These are phyloP conservation scores for Xylariaceae sp. DNA, from an alignment of 2,329 filamentous ascomycete genomes.

Conservation along the genomic window DNA sequence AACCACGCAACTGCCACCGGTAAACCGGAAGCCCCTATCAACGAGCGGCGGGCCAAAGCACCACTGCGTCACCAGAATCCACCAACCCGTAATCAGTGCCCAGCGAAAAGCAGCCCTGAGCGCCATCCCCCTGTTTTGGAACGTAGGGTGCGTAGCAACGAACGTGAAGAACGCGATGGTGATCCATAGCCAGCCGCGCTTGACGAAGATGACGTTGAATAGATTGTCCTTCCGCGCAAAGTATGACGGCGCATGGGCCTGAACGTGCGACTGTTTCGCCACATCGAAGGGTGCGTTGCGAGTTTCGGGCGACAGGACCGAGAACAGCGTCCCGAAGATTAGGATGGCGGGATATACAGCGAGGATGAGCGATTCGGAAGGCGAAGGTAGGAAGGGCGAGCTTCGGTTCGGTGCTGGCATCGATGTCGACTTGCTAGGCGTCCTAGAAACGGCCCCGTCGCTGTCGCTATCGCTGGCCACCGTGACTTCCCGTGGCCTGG, in stretches of 20 bases:
- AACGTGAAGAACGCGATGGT: constrained; percentile 69
- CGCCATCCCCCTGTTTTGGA: constrained; percentile 34
- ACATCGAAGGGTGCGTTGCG: constrained; percentile 59
- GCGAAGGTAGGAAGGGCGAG: constrained; percentile 63
- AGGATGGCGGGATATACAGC: constrained; percentile 71
- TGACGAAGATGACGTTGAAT: constrained; percentile 91
- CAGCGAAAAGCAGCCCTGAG: constrained; percentile 63
- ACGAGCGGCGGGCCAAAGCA: constrained; percentile 89
- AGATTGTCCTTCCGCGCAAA: constrained; percentile 92
- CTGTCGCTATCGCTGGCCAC: constrained; percentile 22
- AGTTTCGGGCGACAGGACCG: constrained; percentile 66
- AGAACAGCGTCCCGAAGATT: constrained; percentile 75
- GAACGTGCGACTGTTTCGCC: constrained; percentile 57
- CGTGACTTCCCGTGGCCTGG: constrained; percentile 14
- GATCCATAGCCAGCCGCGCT: constrained; percentile 91
- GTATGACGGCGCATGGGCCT: constrained; percentile 62
- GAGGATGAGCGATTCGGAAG: constrained; percentile 60
- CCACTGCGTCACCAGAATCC: constrained; percentile 92
- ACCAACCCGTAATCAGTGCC: constrained; percentile 65
- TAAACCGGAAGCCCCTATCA: constrained; percentile 82
- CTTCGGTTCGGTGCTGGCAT: constrained; percentile 32
- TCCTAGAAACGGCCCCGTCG: constrained; percentile 1
- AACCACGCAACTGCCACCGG: constrained; percentile 75
- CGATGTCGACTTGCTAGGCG: constrained; percentile 9
- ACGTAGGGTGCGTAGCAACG: constrained; percentile 59